Evolutionary conservation across 257 asterid genomes (phyloP).

Genomic region (Salvia rosmarinus): DNA sequence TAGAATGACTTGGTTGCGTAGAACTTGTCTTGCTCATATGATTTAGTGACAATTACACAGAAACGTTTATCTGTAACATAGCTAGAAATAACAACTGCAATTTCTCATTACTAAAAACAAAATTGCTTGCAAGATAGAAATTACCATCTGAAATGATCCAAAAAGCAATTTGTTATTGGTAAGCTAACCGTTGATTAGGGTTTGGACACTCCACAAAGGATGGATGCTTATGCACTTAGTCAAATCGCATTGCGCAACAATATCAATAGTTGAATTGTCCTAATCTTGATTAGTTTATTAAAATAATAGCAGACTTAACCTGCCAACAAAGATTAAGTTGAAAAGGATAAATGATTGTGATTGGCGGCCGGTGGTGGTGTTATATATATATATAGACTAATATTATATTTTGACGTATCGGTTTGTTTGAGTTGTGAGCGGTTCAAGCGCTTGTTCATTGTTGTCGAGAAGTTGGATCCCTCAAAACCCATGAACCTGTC

Average conservation of each 20-base stretch:
- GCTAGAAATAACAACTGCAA: too few species aligned
- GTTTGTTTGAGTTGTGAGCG: constrained; percentile 35
- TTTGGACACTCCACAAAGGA: constrained; percentile 18
- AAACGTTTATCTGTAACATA: not conserved
- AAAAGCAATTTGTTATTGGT: not conserved
- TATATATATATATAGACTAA: not conserved
- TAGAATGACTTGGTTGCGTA: too few species aligned
- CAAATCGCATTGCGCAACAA: constrained; percentile 35
- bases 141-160: not conserved
- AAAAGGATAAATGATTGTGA: constrained; percentile 3
- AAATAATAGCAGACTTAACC: constrained; percentile 19
- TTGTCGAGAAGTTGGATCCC: constrained; percentile 43
- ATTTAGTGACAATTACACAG: not conserved
- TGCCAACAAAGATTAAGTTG: constrained; percentile 31
- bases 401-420: not conserved
- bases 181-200: not conserved
- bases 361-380: constrained; percentile 24
- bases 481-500: constrained; percentile 43
- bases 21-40: not conserved
- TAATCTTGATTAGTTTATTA: constrained; percentile 34
- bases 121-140: not conserved
- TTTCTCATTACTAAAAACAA: not conserved
- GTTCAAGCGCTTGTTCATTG: constrained; percentile 40
- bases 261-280: constrained; percentile 42
- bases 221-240: constrained; percentile 32